phyloP scores from a whole-genome alignment of 75 land plant species.

The Cryptomeria japonica region DNA sequence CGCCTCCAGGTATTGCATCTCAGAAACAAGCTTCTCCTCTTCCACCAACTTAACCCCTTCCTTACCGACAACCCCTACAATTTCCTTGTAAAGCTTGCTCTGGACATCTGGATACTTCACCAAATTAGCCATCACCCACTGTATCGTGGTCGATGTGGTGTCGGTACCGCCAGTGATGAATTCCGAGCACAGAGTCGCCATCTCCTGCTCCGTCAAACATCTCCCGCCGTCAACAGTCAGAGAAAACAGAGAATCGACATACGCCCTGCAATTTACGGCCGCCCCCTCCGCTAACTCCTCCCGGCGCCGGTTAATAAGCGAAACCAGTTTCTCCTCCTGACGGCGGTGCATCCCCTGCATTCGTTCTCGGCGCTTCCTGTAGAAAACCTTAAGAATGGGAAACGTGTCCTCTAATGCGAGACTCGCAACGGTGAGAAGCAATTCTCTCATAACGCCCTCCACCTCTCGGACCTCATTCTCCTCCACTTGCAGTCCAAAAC shows the following conservation, averaged over 20 bases:
- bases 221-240: constrained; percentile 32
- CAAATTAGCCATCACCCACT: constrained; percentile 82
- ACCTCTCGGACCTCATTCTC: too few species aligned
- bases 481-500: too few species aligned
- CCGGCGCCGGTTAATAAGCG: constrained; percentile 25
- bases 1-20: constrained; percentile 14
- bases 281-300: not conserved
- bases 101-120: constrained; percentile 69
- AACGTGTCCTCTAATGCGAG: too few species aligned
- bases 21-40: not conserved
- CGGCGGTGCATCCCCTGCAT: too few species aligned
- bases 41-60: constrained; percentile 42
- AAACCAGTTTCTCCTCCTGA: too few species aligned
- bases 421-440: not conserved
- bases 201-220: not conserved
- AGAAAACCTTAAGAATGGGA: too few species aligned
- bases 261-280: constrained; percentile 8
- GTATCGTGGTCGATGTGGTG: constrained; percentile 74
- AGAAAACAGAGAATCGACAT: constrained; percentile 57
- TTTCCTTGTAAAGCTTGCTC: constrained; percentile 50
- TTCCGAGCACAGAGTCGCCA: constrained; percentile 28
- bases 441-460: too few species aligned
- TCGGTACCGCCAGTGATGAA: constrained; percentile 76
- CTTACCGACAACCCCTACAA: constrained; percentile 40
- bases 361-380: too few species aligned